Percentiles rank a stretch among this genome's conserved stretches.
Evolutionary conservation across 192 early-diverging fungal genomes (phyloP).

Genomic region (Backusella tuberculispora): DNA sequence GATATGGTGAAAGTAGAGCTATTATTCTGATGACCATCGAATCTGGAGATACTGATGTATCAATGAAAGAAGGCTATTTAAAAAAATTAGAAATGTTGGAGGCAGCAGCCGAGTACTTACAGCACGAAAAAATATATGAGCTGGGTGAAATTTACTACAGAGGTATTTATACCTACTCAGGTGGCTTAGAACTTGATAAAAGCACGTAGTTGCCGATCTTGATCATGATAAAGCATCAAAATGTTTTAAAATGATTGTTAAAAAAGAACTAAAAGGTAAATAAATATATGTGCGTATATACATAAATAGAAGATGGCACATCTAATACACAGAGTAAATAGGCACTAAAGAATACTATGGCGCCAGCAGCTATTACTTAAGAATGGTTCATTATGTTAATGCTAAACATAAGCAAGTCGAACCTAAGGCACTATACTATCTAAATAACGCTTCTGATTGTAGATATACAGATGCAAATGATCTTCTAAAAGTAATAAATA

Average conservation of each 20-base stretch:
- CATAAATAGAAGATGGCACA: too few relatives aligned
- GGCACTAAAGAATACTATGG: too few relatives aligned
- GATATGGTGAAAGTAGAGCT: not conserved
- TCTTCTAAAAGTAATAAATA: too few relatives aligned
- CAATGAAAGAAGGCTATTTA: not conserved
- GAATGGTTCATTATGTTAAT: too few relatives aligned
- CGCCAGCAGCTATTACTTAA: too few relatives aligned
- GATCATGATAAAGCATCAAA: not conserved
- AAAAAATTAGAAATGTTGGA: not conserved
- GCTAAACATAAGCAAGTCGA: too few relatives aligned
- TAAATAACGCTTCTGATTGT: too few relatives aligned
- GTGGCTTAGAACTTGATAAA: not conserved
- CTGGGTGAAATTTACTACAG: not conserved
- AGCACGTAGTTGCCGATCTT: not conserved
- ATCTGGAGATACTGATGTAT: not conserved
- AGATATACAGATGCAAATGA: too few relatives aligned
- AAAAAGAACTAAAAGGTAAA: not conserved
- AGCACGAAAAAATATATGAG: not conserved
- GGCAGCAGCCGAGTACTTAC: not conserved
- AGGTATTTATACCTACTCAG: not conserved
- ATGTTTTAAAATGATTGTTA: not conserved
- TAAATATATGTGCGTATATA: too few relatives aligned
- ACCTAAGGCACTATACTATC: too few relatives aligned
- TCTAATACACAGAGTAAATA: too few relatives aligned
- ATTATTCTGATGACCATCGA: not conserved